Percentiles rank a stretch among this genome's conserved stretches.
Evolutionary conservation across 2,329 filamentous ascomycete genomes (phyloP).

Genomic region (Coniosporium tulheliwenetii): DNA sequence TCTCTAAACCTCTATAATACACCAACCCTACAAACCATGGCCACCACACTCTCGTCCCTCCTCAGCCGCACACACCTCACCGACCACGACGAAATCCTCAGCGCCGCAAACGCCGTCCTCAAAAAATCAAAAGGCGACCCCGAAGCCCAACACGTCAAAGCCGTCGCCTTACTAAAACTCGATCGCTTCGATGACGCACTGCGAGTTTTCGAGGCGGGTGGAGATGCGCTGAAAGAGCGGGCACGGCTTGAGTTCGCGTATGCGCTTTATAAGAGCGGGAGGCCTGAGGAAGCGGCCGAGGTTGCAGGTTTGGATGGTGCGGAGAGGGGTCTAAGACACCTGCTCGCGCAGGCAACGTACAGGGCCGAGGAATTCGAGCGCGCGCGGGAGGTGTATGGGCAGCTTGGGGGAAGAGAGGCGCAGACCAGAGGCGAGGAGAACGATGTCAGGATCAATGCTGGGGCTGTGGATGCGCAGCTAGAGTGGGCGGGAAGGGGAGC

Average conservation of each 20-base stretch:
- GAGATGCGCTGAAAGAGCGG: slow-evolving; percentile 41
- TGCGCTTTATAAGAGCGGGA: slow-evolving; percentile 67
- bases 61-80: slow-evolving; percentile 42
- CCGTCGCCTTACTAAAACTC: slow-evolving; percentile 63
- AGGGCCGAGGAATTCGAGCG: slow-evolving; percentile 57
- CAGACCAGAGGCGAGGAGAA: slow-evolving; percentile 46
- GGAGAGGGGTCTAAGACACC: slow-evolving; percentile 37
- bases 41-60: slow-evolving; percentile 34
- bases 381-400: slow-evolving; percentile 47
- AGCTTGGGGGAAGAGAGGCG: slow-evolving; percentile 33
- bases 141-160: slow-evolving; percentile 51
- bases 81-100: slow-evolving; percentile 62
- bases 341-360: slow-evolving; percentile 54
- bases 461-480: slow-evolving; percentile 56
- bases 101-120: slow-evolving; percentile 40
- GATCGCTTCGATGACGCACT: slow-evolving; percentile 70
- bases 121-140: slow-evolving; percentile 42
- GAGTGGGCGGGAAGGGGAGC: slow-evolving; percentile 48
- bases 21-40: slow-evolving; percentile 17
- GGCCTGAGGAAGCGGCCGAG: slow-evolving; percentile 47
- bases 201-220: slow-evolving; percentile 48
- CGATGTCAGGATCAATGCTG: slow-evolving; percentile 62
- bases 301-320: slow-evolving; percentile 24
- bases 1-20: too few species aligned
- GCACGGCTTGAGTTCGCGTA: slow-evolving; percentile 61